Evolutionary conservation across 2,329 filamentous ascomycete genomes (phyloP).

Genomic region (Claviceps sp.): DNA sequence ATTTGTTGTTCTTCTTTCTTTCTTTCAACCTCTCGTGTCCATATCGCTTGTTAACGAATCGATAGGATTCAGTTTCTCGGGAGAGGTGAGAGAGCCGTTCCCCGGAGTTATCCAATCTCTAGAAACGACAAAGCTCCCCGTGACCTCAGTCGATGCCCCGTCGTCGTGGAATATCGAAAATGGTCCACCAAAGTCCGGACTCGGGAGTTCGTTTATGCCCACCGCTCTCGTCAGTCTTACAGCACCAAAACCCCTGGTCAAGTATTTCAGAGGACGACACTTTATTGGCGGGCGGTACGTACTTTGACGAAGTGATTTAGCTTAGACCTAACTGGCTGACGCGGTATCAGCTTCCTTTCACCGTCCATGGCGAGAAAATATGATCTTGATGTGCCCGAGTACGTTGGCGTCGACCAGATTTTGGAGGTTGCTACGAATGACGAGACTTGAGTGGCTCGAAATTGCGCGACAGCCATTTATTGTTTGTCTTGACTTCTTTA

Average conservation of each 20-base stretch:
- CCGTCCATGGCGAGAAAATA: conserved; percentile 73
- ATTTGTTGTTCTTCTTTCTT: not conserved
- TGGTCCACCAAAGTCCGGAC: conserved; percentile 64
- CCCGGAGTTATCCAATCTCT: conserved; percentile 66
- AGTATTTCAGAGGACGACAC: conserved; percentile 74
- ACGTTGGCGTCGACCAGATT: conserved; percentile 78
- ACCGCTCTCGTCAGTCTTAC: conserved; percentile 74
- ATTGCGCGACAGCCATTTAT: no score
- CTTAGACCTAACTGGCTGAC: conserved; percentile 7
- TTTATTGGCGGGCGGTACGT: conserved; percentile 74
- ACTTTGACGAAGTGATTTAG: conserved; percentile 2
- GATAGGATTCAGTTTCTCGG: conserved; percentile 78
- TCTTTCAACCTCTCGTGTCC: no score
- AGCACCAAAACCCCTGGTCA: conserved; percentile 81
- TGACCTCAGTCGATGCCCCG: conserved; percentile 83
- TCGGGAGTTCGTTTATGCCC: conserved; percentile 72
- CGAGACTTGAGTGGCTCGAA: conserved; percentile 31
- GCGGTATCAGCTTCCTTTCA: conserved; percentile 55
- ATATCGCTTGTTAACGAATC: not conserved
- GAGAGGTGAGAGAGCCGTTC: conserved; percentile 87
- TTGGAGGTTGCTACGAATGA: conserved; percentile 52
- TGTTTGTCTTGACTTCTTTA: not conserved
- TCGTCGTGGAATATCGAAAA: conserved; percentile 89
- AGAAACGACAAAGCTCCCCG: conserved; percentile 57
- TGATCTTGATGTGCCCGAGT: conserved; percentile 67